Base-by-base conservation (phyloP, 2,329 filamentous ascomycete species). In the Neonectria neomacrospora region DNA sequence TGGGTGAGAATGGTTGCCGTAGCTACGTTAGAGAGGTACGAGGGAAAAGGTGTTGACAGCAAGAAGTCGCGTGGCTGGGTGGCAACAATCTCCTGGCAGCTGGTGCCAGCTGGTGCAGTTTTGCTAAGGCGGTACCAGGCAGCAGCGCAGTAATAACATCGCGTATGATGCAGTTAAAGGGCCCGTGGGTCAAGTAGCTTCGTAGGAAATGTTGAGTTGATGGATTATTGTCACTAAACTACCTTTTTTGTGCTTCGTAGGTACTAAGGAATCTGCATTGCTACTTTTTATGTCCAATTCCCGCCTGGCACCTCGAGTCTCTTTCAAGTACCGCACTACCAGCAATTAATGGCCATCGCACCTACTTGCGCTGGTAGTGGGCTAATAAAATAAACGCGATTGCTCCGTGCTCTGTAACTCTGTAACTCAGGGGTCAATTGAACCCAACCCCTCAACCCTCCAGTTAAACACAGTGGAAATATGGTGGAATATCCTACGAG, bases 61-160 rank as follows among this genome's bases (percentile, higher is more conserved):
- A 20, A 62, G 62, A 74, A 68, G 63, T 73, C 66, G 58, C 72
- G 73, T 67, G 73, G 70, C 66, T 74, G 67, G 68, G 71, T 58
- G 32, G 48, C 47, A 48, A 45, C 45, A 51, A 58, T 62, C 59
- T 58, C 47, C 26, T 53, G 44, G 41, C 14, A 44, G 32, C 37
- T 58, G 53, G 61, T 64, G 68, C 54, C 50, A 45, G 23, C 23
- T 68, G 63, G 70, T 75, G 74, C 70, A 50, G 45, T 48, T 55
- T 41, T 68, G 72, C 69, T 76, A 75, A 63, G 53, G 60, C 23
- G 47, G n/a, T 63, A 74, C 74, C 14, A 47, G 26, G 14, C 2
- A 45, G 20, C 14, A 50, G 14, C 32, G 32, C 12, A 11, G 9
- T 18, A 5, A 41, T 18, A 5, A 41, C 16, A 37, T 37, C 14